Conservation (phyloP, 352 stramenopile genomes). For the Phytophthora podocarpi region DNA sequence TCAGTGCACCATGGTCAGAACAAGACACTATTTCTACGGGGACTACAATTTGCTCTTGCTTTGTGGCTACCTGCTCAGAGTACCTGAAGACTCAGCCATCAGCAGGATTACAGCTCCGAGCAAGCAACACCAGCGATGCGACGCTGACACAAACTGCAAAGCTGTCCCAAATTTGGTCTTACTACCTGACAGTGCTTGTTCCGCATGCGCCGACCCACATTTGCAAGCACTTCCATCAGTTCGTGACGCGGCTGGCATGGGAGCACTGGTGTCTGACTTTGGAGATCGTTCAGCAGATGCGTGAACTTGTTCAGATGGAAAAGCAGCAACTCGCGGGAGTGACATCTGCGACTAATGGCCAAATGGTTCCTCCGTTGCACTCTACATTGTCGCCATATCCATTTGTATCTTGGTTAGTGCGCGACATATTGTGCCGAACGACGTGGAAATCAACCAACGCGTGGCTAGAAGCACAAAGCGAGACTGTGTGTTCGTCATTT, state of each 20-base stretch:
- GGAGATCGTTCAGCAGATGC: slow-evolving; percentile 86
- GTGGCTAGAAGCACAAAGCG: slow-evolving; percentile 64
- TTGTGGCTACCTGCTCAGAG: slow-evolving; percentile 76
- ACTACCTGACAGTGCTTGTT: slow-evolving; percentile 77
- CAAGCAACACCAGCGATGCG: slow-evolving; percentile 10
- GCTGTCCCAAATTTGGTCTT: slow-evolving; percentile 81
- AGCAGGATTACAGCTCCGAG: background rate
- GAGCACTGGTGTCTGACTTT: slow-evolving; percentile 85
- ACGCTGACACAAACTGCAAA: slow-evolving; percentile 46
- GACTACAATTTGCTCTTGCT: slow-evolving; percentile 79
- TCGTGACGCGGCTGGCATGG: slow-evolving; percentile 80
- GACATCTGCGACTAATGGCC: slow-evolving; percentile 6
- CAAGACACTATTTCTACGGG: slow-evolving; percentile 76
- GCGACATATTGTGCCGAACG: slow-evolving; percentile 79
- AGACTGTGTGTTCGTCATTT: slow-evolving; percentile 68
- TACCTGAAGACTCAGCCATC: slow-evolving; percentile 51
- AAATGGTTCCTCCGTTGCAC: slow-evolving; percentile 30
- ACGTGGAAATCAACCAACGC: slow-evolving; percentile 80
- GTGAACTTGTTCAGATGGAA: slow-evolving; percentile 69
- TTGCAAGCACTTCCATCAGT: slow-evolving; percentile 84
- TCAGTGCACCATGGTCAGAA: slow-evolving; percentile 73
- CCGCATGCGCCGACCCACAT: slow-evolving; percentile 76
- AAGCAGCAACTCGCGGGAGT: slow-evolving; percentile 53
- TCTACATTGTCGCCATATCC: slow-evolving; percentile 67
- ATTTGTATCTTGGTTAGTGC: slow-evolving; percentile 86